phyloP scores from a whole-genome alignment of 192 early-diverging fungal species.

The Backusella sp. region DNA sequence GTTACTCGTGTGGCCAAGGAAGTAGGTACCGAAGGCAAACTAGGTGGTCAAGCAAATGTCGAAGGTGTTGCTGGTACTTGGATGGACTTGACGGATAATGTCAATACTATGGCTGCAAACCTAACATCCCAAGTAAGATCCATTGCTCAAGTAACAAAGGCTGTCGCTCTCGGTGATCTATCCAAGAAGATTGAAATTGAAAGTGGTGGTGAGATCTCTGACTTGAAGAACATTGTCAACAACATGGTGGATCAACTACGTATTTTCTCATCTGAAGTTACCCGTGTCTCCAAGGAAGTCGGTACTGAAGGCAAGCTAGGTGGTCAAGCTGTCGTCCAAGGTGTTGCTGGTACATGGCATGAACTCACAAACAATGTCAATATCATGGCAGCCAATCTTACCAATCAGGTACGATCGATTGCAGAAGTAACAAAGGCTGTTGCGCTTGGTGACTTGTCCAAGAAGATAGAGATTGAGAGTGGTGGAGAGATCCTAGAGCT shows the following conservation, averaged over 20 bases:
- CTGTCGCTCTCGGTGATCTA: conserved; percentile 56
- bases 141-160: conserved; percentile 42
- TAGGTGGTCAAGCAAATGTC: conserved; percentile 58
- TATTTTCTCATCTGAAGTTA: no score
- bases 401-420: no score
- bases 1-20: conserved; percentile 56
- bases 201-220: conserved; percentile 57
- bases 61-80: conserved; percentile 18
- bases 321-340: conserved; percentile 7
- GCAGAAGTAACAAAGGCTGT: no score
- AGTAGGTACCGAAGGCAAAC: conserved; percentile 58
- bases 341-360: conserved; percentile 16
- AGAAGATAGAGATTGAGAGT: no score
- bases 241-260: conserved; percentile 46
- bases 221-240: conserved; percentile 59
- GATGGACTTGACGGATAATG: not conserved
- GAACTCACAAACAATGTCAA: no score
- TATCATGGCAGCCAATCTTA: no score
- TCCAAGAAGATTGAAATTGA: conserved; percentile 48
- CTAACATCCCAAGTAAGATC: conserved; percentile 61
- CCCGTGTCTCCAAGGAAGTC: no score
- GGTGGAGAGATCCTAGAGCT: no score
- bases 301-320: no score
- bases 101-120: conserved; percentile 49
- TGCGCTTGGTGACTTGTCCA: no score